Conservation (phyloP, 371 early-diverging fungal genomes). For the Dentiscutata heterogama region DNA sequence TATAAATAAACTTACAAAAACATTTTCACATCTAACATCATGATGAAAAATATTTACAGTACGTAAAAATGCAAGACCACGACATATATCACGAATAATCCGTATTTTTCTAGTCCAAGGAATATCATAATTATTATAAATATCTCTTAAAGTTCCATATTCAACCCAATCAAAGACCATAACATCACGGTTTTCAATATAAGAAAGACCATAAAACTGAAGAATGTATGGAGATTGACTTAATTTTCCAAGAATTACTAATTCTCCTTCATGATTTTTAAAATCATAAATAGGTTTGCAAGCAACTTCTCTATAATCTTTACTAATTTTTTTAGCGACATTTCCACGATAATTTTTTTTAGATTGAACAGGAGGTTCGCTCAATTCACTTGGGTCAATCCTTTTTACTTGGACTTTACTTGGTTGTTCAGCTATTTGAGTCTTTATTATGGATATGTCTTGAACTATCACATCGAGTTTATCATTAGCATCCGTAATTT, state of each 20-base stretch:
- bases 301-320: not conserved
- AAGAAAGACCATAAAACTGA: not conserved
- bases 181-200: not conserved
- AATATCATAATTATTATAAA: not conserved
- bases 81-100: not conserved
- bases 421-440: not conserved
- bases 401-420: not conserved
- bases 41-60: not conserved
- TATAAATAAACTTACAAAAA: not conserved
- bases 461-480: not conserved
- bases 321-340: not conserved
- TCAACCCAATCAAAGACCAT: too few relatives aligned
- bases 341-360: not conserved
- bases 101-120: conserved; percentile 3
- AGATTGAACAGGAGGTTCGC: not conserved
- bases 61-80: conserved; percentile 10
- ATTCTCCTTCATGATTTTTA: not conserved
- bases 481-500: not conserved
- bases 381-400: conserved; percentile 5
- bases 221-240: not conserved
- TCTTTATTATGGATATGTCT: not conserved
- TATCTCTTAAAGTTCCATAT: not conserved
- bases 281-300: conserved; percentile 7
- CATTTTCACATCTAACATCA: conserved; percentile 15
- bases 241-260: not conserved